Base-by-base conservation (phyloP, 164 flowering plant species). In the Hamamelis virginiana region DNA sequence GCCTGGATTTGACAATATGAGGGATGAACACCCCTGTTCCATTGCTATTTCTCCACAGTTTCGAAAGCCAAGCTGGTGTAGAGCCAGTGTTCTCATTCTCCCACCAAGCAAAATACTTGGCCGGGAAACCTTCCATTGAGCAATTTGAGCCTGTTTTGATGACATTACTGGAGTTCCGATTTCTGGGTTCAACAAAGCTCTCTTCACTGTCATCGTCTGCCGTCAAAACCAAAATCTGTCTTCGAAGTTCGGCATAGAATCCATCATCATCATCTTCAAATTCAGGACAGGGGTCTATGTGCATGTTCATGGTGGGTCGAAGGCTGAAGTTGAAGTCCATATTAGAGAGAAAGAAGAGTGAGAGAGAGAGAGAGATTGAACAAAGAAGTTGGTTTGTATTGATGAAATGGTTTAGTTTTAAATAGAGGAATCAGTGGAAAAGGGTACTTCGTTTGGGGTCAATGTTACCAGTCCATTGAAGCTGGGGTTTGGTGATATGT, bases 1-100 rank as follows among this genome's bases (percentile, higher is more conserved):
- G 67, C 61, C 60, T 70, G 19, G 78, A 45, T 14, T 66, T 71
- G 46, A 59, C 61, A 41, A 72, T 51, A 10, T 70, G 77, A 44
- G 89, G 91, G 21, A 83, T 83, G 72, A 83, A 85, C 14, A 87
- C 89, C 5, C 87, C 87, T 0, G 86, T 87, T 53, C 91, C 86
- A 55, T 75, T 83, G 33, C 78, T 73, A 47, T 45, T 64, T 27
- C 71, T 71, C 87, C 85, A 76, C 62, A 73, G 47, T 21, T 73
- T 81, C 58, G 22, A 26, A 26, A 82, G 67, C 81, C 82, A 68
- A 53, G 63, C 28, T 0, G 85, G 85, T 4, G 63, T 76, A 1
- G 69, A n/a, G 15, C 26, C 14, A 53, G 60, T 15, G 1, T 19
- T 50, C 52, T 76, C 72, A 18, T 28, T 59, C 22, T 56, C 66